Evolutionary conservation across 2,329 filamentous ascomycete genomes (phyloP), one percentile per base, ranked within the genome.

Genomic region (Conoideocrella luteorostrata): DNA sequence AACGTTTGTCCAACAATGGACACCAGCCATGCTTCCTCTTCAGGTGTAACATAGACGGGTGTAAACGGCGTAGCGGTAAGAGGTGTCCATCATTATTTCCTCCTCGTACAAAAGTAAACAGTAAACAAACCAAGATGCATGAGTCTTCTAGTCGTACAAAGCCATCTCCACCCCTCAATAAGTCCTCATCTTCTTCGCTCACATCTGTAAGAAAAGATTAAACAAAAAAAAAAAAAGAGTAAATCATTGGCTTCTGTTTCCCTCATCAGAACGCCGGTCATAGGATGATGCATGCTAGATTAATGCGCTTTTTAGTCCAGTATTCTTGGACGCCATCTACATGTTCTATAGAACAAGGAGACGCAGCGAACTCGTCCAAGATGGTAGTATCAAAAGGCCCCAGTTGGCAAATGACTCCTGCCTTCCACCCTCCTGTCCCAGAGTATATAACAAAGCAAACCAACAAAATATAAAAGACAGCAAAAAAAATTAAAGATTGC

Each of bases 201-300:
- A 51, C 54, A 51, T 58, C 53, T 54, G 7, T 33, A 9, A 7
- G 18, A 49, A 53, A 45, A 61, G 62, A 56, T 55, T n/a, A 7
- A 11, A 21, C 20, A 13, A 29, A 21, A 39, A 36, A 42, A 23
- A 21, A 36, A 23, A 36, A 30, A 4, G 23, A 43, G 21, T 42
- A 36, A 32, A 36, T 32, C 41, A 38, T 30, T 29, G 11, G 9
- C 41, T 15, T 37, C 33, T 15, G 24, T 32, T 22, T 37, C 28
- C 23, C 20, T 26, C 41, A 38, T 43, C 41, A 37, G 24, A 22
- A 37, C 41, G 41, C 48, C 59, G 50, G 51, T 56, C 61, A 64
- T 61, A 61, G 60, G 60, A 61, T 60, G 61, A 68, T 68, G 65
- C 60, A 66, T 61, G 62, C 57, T 64, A 58, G 52, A 62, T 55